A percentile compares a stretch with the other conserved stretches of the same genome.
Conservation (phyloP, 768 basidiomycete species). For the Calvatia gigantea region DNA sequence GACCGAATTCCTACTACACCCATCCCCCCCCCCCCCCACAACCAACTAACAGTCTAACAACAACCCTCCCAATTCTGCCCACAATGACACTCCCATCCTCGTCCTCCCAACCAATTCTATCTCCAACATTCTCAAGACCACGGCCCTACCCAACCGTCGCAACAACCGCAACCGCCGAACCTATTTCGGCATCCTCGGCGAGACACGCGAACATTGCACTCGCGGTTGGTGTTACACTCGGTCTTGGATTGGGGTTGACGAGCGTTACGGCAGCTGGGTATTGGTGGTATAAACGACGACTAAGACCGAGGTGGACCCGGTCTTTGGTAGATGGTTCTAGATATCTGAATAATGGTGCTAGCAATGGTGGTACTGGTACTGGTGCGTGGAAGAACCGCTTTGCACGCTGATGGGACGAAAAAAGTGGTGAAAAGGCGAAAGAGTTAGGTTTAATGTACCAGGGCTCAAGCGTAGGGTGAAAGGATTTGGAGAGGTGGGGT, state of each 20-base stretch:
- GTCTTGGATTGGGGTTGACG: conserved; percentile 4
- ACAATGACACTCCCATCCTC: conserved; percentile 10
- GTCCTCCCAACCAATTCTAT: conserved; percentile 5
- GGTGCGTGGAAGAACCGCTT: too few species aligned
- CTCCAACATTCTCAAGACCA: neutral
- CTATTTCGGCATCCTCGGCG: neutral
- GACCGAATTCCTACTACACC: too few species aligned
- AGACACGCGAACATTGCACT: conserved; percentile 2
- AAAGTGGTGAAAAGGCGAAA: too few species aligned
- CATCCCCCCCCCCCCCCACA: neutral
- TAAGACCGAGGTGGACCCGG: neutral
- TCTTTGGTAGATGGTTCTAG: too few species aligned
- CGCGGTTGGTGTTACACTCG: conserved; percentile 7
- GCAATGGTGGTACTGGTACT: too few species aligned
- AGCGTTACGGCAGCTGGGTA: neutral
- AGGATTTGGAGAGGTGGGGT: too few species aligned
- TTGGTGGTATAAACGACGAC: conserved; percentile 6
- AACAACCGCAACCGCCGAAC: neutral
- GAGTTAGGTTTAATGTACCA: too few species aligned
- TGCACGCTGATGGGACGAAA: too few species aligned
- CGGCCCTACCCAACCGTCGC: neutral
- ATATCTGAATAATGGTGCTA: too few species aligned
- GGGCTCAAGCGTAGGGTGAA: too few species aligned
- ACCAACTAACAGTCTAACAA: neutral
- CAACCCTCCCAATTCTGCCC: conserved; percentile 4